Evolutionary conservation across 1,284 basidiomycete species (phyloP).

Genomic region (Tremellales sp.): DNA sequence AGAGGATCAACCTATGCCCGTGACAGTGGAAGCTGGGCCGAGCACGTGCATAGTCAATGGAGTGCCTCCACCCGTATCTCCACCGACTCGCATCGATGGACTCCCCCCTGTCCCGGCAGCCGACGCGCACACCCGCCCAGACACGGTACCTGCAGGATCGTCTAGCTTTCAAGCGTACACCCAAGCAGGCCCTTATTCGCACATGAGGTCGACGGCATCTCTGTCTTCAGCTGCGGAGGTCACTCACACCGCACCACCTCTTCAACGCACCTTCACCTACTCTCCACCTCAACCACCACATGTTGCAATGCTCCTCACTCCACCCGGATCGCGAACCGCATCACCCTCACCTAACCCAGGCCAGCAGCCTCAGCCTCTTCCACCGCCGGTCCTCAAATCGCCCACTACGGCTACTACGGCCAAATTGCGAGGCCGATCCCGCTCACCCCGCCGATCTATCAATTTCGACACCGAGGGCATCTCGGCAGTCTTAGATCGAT

Average conservation of each 20-base stretch:
- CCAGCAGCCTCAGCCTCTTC: neutral
- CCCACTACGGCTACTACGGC: constrained; percentile 11
- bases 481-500: constrained; percentile 30
- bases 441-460: constrained; percentile 24
- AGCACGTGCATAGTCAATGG: no score
- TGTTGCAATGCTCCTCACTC: constrained; percentile 33
- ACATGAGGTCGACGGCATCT: neutral
- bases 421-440: constrained; percentile 25
- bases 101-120: neutral
- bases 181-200: neutral
- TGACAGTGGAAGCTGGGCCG: neutral
- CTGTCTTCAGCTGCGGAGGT: neutral
- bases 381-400: neutral
- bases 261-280: constrained; percentile 15
- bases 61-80: no score
- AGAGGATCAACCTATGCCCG: constrained; percentile 3
- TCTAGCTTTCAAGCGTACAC: neutral
- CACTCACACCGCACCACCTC: neutral
- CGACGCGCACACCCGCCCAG: constrained; percentile 12
- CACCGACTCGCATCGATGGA: neutral
- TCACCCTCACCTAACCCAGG: constrained; percentile 18
- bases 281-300: constrained; percentile 33
- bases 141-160: constrained; percentile 8
- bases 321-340: constrained; percentile 29
- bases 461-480: constrained; percentile 34